These are phyloP conservation scores for Acanthamoeba triangularis DNA, from an alignment of 208 protist genomes.

Conservation along the genomic window DNA sequence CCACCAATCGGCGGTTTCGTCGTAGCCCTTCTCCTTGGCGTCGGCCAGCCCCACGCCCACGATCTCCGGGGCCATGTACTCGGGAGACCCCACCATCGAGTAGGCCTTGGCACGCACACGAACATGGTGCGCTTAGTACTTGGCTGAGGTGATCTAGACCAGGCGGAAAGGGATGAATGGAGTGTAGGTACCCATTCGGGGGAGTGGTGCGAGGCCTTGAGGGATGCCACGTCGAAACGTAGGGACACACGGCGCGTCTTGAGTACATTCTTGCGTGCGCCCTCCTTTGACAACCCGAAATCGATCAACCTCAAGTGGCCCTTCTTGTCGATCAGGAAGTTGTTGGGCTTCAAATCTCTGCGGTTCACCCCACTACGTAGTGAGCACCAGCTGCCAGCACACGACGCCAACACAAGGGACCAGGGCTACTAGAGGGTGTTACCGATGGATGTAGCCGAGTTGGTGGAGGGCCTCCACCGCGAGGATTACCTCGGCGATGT, in stretches of 20 bases:
- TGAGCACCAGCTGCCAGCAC: neutral
- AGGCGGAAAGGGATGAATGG: too few relatives aligned
- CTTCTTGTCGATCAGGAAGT: conserved; percentile 86
- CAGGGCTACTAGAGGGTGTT: neutral
- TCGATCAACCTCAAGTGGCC: conserved; percentile 88
- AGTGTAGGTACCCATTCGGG: neutral
- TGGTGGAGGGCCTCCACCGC: conserved; percentile 82
- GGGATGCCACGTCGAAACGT: conserved; percentile 4
- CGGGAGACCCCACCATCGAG: conserved; percentile 51
- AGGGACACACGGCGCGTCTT: conserved; percentile 29
- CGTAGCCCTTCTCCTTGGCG: conserved; percentile 80
- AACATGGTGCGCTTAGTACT: too few relatives aligned
- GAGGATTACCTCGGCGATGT: conserved; percentile 87
- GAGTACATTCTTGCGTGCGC: conserved; percentile 12
- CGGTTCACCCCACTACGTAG: neutral
- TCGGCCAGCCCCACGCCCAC: conserved; percentile 22
- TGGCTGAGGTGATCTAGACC: too few relatives aligned
- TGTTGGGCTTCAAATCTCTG: conserved; percentile 86
- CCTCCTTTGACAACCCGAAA: conserved; percentile 88
- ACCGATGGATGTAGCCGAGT: conserved; percentile 84
- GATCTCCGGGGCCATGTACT: conserved; percentile 74
- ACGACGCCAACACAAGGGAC: neutral
- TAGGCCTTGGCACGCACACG: conserved; percentile 12
- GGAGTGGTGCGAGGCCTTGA: neutral
- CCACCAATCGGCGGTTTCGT: conserved; percentile 85